Conservation (phyloP, 441 rosid genomes). For the Capsella rubella region DNA sequence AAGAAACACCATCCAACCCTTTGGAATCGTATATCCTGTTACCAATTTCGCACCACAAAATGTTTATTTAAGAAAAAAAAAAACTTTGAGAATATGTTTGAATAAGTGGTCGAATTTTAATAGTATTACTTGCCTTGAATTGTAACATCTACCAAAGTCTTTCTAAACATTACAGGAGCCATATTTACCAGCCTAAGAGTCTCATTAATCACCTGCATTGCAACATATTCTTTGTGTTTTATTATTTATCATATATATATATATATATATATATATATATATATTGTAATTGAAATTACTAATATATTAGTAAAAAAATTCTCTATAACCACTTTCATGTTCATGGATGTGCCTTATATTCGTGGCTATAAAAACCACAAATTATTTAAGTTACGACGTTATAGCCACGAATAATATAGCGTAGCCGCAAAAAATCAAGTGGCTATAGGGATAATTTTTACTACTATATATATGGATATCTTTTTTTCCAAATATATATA, state of each 20-base stretch:
- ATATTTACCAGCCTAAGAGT: constrained; percentile 1
- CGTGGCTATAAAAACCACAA: too few species aligned
- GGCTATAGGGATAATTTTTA: too few species aligned
- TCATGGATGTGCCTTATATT: too few species aligned
- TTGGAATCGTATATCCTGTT: constrained; percentile 22
- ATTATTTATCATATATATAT: too few species aligned
- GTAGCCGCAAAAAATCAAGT: too few species aligned
- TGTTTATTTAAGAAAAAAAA: neutral
- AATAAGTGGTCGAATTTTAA: neutral
- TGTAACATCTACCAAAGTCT: constrained; percentile 1
- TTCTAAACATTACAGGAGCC: constrained; percentile 1
- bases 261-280: too few species aligned
- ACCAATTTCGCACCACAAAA: neutral
- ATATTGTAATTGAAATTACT: neutral
- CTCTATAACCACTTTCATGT: too few species aligned
- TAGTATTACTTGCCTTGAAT: constrained; percentile 16
- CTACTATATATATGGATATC: neutral
- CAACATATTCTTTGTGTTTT: neutral
- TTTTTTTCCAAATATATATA: too few species aligned
- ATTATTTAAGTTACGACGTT: too few species aligned
- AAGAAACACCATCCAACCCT: constrained; percentile 15
- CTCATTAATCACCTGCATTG: constrained; percentile 1
- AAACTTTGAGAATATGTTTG: neutral
- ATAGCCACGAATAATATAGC: too few species aligned
- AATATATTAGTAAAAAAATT: too few species aligned